These are phyloP conservation scores for Bryoerythrophyllum caledonicum DNA, from an alignment of 225 moss, liverwort and hornwort species.

Conservation along the genomic window DNA sequence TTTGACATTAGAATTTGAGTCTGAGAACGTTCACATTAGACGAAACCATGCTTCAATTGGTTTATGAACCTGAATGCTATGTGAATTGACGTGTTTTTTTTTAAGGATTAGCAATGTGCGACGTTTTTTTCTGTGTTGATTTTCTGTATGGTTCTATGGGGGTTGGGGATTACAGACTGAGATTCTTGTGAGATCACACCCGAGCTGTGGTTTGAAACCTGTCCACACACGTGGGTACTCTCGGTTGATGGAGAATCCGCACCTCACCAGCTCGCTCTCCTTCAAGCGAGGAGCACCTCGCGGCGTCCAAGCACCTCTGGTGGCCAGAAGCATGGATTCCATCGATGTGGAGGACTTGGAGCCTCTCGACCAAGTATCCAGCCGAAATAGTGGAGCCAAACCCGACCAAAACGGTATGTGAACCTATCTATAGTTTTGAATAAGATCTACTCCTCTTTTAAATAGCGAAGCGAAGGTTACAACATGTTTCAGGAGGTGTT, in stretches of 20 bases:
- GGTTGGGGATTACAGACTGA: conserved; percentile 22
- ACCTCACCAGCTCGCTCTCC: conserved; percentile 10
- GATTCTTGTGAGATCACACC: conserved; percentile 27
- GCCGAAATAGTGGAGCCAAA: conserved; percentile 24
- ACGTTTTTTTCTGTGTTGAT: too few relatives aligned
- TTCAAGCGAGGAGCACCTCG: conserved; percentile 19
- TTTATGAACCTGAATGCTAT: neutral
- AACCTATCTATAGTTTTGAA: too few relatives aligned
- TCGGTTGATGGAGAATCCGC: conserved; percentile 24
- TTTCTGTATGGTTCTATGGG: too few relatives aligned
- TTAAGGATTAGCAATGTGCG: too few relatives aligned
- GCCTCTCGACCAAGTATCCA: conserved; percentile 20
- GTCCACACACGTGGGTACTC: conserved; percentile 5
- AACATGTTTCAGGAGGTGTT: too few relatives aligned
- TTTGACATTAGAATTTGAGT: too few relatives aligned
- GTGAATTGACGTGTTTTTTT: too few relatives aligned
- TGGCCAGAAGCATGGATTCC: conserved; percentile 38
- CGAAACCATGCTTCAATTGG: neutral
- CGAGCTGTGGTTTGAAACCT: conserved; percentile 19
- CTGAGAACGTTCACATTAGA: neutral
- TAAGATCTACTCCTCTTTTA: too few relatives aligned
- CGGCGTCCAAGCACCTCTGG: conserved; percentile 2
- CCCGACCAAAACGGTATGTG: conserved; percentile 28
- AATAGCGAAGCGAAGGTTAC: too few relatives aligned
- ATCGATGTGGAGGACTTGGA: conserved; percentile 35